Conservation (phyloP, 1,284 basidiomycete species). For the Cryptococcus hybrid region DNA sequence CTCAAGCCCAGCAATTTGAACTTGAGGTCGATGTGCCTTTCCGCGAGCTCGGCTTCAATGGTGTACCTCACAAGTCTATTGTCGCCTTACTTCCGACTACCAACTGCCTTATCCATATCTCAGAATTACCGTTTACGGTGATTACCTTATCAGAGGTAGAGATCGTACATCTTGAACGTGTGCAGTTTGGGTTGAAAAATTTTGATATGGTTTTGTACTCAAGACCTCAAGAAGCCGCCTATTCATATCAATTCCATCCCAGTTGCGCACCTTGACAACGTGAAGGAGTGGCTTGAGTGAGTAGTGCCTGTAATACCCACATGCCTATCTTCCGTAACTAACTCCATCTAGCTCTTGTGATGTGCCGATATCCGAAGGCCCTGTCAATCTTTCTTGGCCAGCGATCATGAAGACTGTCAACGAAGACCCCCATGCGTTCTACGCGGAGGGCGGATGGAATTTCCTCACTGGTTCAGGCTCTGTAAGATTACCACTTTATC, state of each 20-base stretch:
- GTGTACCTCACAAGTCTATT: slow-evolving; percentile 94
- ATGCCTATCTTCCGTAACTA: background rate
- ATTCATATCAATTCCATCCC: slow-evolving; percentile 95
- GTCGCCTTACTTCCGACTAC: slow-evolving; percentile 95
- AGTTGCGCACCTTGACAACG: slow-evolving; percentile 84
- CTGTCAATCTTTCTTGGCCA: slow-evolving; percentile 97
- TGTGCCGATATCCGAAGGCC: slow-evolving; percentile 92
- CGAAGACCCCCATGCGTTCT: slow-evolving; percentile 94
- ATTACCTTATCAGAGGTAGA: slow-evolving; percentile 94
- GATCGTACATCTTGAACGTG: slow-evolving; percentile 94
- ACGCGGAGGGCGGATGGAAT: slow-evolving; percentile 91
- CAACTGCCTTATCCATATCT: slow-evolving; percentile 93
- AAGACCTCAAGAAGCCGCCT: slow-evolving; percentile 89
- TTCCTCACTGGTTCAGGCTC: slow-evolving; percentile 75
- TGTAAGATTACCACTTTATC: slow-evolving; percentile 52
- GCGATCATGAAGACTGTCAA: slow-evolving; percentile 98
- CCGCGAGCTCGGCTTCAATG: slow-evolving; percentile 94
- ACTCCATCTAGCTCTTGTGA: slow-evolving; percentile 73
- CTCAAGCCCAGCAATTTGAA: slow-evolving; percentile 63
- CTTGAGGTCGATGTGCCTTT: slow-evolving; percentile 96
- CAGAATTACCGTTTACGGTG: slow-evolving; percentile 94
- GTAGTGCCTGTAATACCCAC: slow-evolving; percentile 42
- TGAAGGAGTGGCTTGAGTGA: slow-evolving; percentile 98
- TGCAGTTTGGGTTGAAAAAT: slow-evolving; percentile 94
- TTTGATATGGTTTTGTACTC: slow-evolving; percentile 98